A percentile compares a stretch with the other conserved stretches of the same genome.
These are phyloP conservation scores for Laetiporus sulphureus DNA, from an alignment of 1,284 basidiomycete species.

Conservation along the genomic window DNA sequence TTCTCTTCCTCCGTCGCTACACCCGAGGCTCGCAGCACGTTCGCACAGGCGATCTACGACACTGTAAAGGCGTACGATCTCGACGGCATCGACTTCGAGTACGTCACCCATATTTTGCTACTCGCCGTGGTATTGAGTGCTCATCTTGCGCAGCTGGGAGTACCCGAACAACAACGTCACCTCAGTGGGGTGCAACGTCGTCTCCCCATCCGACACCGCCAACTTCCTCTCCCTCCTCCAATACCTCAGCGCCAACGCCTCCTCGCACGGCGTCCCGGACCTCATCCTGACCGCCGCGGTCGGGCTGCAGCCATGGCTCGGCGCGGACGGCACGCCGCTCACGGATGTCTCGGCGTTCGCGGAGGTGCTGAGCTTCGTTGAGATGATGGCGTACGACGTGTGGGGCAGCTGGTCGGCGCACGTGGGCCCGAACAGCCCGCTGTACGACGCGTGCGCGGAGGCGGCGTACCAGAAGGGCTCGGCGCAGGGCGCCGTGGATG, in stretches of 20 bases:
- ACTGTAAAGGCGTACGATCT: slow-evolving; percentile 62
- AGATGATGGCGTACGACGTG: slow-evolving; percentile 73
- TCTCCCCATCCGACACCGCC: slow-evolving; percentile 53
- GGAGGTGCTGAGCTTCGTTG: slow-evolving; percentile 55
- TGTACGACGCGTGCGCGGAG: slow-evolving; percentile 52
- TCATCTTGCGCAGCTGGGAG: slow-evolving; percentile 59
- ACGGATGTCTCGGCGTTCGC: slow-evolving; percentile 54
- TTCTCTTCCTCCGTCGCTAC: slow-evolving; percentile 74
- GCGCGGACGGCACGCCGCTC: slow-evolving; percentile 43
- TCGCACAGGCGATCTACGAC: slow-evolving; percentile 57
- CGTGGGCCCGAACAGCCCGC: slow-evolving; percentile 65
- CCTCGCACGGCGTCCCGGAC: slow-evolving; percentile 19
- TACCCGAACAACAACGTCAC: slow-evolving; percentile 65
- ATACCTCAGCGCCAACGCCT: slow-evolving; percentile 42
- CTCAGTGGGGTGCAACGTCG: slow-evolving; percentile 63
- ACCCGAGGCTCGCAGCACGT: slow-evolving; percentile 51
- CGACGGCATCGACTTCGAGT: slow-evolving; percentile 87
- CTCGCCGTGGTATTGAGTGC: background rate
- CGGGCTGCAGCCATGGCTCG: slow-evolving; percentile 49
- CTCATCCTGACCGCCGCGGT: slow-evolving; percentile 53
- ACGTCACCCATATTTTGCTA: slow-evolving; percentile 21
- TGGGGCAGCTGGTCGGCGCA: slow-evolving; percentile 45
- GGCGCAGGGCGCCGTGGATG: slow-evolving; percentile 51
- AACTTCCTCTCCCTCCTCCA: slow-evolving; percentile 53
- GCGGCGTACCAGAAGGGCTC: slow-evolving; percentile 52